Percentiles rank a stretch among this genome's conserved stretches.
Evolutionary conservation across 108 stramenopile species (phyloP).

Genomic region (Skeletonema potamos): DNA sequence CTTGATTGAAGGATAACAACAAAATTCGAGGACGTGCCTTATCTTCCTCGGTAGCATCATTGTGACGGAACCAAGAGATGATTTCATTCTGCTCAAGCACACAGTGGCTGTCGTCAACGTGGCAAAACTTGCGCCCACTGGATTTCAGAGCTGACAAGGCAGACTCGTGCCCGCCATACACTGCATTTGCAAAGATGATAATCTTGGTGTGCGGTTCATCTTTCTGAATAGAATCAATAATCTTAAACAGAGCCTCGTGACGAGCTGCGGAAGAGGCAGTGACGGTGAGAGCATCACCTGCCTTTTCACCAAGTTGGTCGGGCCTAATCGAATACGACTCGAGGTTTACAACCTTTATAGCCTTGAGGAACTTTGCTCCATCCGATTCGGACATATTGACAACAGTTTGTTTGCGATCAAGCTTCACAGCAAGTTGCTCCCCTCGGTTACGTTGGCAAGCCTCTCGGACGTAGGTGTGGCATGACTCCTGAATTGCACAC

Average conservation of each 20-base stretch:
- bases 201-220: constrained; percentile 38
- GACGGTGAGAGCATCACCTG: constrained; percentile 19
- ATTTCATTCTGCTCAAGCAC: constrained; percentile 38
- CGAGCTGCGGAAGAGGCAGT: constrained; percentile 24
- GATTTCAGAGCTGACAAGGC: constrained; percentile 23
- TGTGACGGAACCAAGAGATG: constrained; percentile 36
- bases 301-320: constrained; percentile 26
- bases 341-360: constrained; percentile 19
- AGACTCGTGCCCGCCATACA: constrained; percentile 25
- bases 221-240: constrained; percentile 21
- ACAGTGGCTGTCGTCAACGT: constrained; percentile 28
- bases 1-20: constrained; percentile 38
- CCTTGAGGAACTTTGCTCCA: constrained; percentile 15
- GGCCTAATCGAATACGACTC: constrained; percentile 27
- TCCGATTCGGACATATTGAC: constrained; percentile 30
- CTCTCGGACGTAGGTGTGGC: constrained; percentile 23
- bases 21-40: constrained; percentile 35
- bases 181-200: constrained; percentile 36
- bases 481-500: constrained; percentile 14
- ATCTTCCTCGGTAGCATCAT: constrained; percentile 41
- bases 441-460: constrained; percentile 26
- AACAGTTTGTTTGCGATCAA: constrained; percentile 7
- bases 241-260: constrained; percentile 17
- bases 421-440: constrained; percentile 10
- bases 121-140: constrained; percentile 20